Conservation (phyloP, 495 filamentous ascomycete species). For the Platismatia glauca region DNA sequence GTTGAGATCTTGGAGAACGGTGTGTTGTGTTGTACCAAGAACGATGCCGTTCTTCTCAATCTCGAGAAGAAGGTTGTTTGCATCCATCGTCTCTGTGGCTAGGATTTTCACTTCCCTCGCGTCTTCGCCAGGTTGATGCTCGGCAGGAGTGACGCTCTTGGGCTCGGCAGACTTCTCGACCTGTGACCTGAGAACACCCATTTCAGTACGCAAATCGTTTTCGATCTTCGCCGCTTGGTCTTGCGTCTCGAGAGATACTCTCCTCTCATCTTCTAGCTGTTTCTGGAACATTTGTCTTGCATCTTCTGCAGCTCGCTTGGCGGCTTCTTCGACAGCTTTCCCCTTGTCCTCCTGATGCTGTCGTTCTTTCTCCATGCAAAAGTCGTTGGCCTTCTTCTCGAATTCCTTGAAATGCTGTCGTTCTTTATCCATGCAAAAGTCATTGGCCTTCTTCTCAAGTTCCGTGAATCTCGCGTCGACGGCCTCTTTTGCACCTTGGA, state of each 20-base stretch:
- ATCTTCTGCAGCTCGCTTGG: not conserved
- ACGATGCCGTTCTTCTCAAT: not conserved
- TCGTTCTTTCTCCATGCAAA: too few relatives aligned
- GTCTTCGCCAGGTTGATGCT: not conserved
- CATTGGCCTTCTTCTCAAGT: too few relatives aligned
- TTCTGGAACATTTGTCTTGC: not conserved
- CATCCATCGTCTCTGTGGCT: not conserved
- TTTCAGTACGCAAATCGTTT: not conserved
- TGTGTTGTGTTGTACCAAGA: not conserved
- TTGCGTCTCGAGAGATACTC: not conserved
- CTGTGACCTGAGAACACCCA: not conserved
- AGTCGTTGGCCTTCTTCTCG: too few relatives aligned
- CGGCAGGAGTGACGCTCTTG: not conserved
- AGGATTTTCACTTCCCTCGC: too few relatives aligned
- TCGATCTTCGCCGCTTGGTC: not conserved
- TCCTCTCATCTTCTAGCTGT: not conserved
- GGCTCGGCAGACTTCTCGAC: not conserved
- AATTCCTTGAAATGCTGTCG: too few relatives aligned
- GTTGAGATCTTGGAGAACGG: not conserved
- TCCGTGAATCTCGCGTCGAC: too few relatives aligned
- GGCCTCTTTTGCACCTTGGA: not conserved
- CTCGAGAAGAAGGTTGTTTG: not conserved
- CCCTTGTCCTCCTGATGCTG: not conserved
- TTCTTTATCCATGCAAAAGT: too few relatives aligned
- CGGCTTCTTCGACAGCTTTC: not conserved